phyloP scores from a whole-genome alignment of 2,329 filamentous ascomycete genomes.

The Colletotrichum sublineola region DNA sequence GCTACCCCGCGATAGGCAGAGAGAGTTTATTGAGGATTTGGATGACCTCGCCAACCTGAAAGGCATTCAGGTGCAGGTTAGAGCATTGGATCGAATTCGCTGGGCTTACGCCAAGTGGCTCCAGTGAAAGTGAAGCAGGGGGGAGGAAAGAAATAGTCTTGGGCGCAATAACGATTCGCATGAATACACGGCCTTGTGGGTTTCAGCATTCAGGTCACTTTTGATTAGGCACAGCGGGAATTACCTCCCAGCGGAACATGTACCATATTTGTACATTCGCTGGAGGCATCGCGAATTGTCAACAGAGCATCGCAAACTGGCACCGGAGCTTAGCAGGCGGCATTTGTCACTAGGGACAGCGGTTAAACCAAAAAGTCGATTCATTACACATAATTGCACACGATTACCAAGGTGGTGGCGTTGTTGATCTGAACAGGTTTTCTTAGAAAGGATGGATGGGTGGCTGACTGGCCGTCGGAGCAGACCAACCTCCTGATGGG shows the following conservation, averaged over 20 bases:
- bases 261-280: conserved; percentile 31
- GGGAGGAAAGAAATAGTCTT: neutral
- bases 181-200: conserved; percentile 35
- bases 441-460: neutral
- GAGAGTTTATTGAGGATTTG: conserved; percentile 90
- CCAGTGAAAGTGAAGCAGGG: conserved; percentile 46
- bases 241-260: conserved; percentile 24
- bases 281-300: conserved; percentile 37
- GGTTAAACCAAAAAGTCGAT: conserved; percentile 35
- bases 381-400: conserved; percentile 21
- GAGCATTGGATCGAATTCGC: conserved; percentile 84
- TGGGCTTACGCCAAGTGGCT: conserved; percentile 92
- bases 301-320: conserved; percentile 38
- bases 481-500: too few relatives aligned
- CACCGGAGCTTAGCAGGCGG: conserved; percentile 41
- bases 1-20: conserved; percentile 80
- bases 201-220: conserved; percentile 39
- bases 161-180: conserved; percentile 38
- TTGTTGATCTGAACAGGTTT: neutral
- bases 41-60: conserved; percentile 87
- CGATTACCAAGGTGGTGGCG: neutral
- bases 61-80: conserved; percentile 82
- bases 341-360: conserved; percentile 35
- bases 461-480: neutral
- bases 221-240: conserved; percentile 34